These are phyloP conservation scores for Podila clonocystis DNA, from an alignment of 192 early-diverging fungal genomes.

Conservation along the genomic window DNA sequence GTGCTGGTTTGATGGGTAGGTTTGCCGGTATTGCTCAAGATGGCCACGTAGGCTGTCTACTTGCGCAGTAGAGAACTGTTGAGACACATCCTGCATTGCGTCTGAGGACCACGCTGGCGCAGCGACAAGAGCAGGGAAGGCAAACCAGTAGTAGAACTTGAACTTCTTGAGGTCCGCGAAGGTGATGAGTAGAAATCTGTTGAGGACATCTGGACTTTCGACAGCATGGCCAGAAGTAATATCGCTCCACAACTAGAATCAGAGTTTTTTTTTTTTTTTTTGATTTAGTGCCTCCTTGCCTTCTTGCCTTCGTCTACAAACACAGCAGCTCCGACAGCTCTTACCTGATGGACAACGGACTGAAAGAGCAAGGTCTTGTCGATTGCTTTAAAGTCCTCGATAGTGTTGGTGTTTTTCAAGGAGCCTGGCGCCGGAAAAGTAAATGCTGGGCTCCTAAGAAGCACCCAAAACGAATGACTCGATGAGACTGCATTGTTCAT, in stretches of 20 bases:
- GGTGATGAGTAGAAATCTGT: slow-evolving; percentile 82
- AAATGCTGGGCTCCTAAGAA: slow-evolving; percentile 49
- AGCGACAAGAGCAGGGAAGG: slow-evolving; percentile 87
- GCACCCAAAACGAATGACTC: not conserved
- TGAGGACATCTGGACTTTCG: slow-evolving; percentile 69
- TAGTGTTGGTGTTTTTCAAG: slow-evolving; percentile 93
- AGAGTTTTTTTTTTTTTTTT: slow-evolving; percentile 13
- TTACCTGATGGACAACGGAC: slow-evolving; percentile 65
- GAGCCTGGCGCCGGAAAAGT: slow-evolving; percentile 60
- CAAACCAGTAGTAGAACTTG: slow-evolving; percentile 95
- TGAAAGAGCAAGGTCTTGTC: slow-evolving; percentile 82
- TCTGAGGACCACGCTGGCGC: slow-evolving; percentile 65
- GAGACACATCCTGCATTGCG: slow-evolving; percentile 41
- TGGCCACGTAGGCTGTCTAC: slow-evolving; percentile 14
- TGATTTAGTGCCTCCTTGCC: not conserved
- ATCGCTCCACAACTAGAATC: slow-evolving; percentile 71
- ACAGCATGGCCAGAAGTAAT: slow-evolving; percentile 75
- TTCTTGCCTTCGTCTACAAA: not conserved
- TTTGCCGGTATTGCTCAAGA: slow-evolving; percentile 16
- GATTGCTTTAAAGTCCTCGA: slow-evolving; percentile 87
- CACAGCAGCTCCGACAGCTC: not conserved
- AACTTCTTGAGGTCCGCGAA: slow-evolving; percentile 98
- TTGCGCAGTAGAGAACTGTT: slow-evolving; percentile 12
- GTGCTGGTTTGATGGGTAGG: slow-evolving; percentile 17
- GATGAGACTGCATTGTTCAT: not conserved